phyloP scores from a whole-genome alignment of 371 early-diverging fungal genomes.

The Mucor irregularis region DNA sequence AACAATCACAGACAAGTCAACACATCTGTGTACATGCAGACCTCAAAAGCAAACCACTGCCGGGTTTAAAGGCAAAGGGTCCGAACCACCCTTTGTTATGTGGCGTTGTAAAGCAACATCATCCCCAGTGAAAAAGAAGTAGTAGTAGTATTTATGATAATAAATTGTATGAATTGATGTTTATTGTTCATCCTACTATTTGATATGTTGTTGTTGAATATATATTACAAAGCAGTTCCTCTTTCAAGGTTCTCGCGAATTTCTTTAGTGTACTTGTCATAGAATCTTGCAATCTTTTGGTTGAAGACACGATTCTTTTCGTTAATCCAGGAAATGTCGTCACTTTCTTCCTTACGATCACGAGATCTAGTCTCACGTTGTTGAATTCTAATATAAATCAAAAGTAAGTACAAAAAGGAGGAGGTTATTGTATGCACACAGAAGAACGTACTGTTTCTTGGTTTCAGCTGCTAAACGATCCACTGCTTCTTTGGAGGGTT shows the following conservation, averaged over 20 bases:
- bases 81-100: conserved; percentile 53
- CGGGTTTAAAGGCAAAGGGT: conserved; percentile 47
- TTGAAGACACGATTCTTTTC: conserved; percentile 95
- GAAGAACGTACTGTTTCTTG: conserved; percentile 68
- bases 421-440: background rate
- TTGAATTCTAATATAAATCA: conserved; percentile 50
- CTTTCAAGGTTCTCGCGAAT: conserved; percentile 88
- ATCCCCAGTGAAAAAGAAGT: conserved; percentile 29
- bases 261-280: conserved; percentile 92
- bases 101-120: conserved; percentile 47
- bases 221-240: conserved; percentile 80
- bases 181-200: background rate
- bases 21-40: conserved; percentile 36
- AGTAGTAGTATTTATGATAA: background rate
- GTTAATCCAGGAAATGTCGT: conserved; percentile 95
- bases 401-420: conserved; percentile 12
- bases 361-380: conserved; percentile 72
- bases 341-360: conserved; percentile 72
- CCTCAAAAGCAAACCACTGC: conserved; percentile 53
- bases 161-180: background rate
- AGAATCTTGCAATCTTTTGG: conserved; percentile 90
- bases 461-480: conserved; percentile 75
- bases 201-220: background rate
- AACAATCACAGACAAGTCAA: conserved; percentile 5
- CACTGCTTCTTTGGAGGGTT: conserved; percentile 67